Evolutionary conservation across 2,329 filamentous ascomycete genomes (phyloP).

Genomic region (Aspergillus sp.): DNA sequence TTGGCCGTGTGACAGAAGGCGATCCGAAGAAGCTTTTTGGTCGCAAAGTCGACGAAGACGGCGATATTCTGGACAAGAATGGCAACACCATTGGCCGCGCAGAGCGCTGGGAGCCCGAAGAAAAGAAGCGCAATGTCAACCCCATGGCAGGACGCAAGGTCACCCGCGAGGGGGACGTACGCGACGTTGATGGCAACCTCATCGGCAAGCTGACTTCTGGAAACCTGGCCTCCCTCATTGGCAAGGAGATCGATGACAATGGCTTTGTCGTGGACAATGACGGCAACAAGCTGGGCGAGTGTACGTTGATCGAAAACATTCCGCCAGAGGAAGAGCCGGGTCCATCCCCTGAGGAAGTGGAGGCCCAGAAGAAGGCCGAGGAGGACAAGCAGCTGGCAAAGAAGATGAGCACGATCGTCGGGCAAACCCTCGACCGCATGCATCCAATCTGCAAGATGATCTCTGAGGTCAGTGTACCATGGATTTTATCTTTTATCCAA

Average conservation of each 20-base stretch:
- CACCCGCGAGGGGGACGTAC: slow-evolving; percentile 51
- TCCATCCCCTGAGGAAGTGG: slow-evolving; percentile 43
- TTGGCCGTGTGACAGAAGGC: slow-evolving; percentile 62
- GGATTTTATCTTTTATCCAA: background rate
- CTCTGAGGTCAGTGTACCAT: slow-evolving; percentile 60
- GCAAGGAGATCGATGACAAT: slow-evolving; percentile 47
- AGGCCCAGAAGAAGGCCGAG: slow-evolving; percentile 60
- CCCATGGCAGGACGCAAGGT: slow-evolving; percentile 58
- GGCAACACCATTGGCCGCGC: slow-evolving; percentile 67
- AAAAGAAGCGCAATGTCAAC: slow-evolving; percentile 55
- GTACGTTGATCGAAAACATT: slow-evolving; percentile 61
- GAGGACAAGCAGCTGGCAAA: slow-evolving; percentile 74
- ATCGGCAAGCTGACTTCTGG: slow-evolving; percentile 47
- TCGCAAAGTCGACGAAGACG: slow-evolving; percentile 66
- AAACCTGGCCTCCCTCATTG: slow-evolving; percentile 41
- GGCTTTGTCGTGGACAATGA: slow-evolving; percentile 58
- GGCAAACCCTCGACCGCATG: slow-evolving; percentile 78
- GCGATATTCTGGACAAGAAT: slow-evolving; percentile 66
- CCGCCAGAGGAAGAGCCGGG: slow-evolving; percentile 32
- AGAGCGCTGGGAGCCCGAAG: slow-evolving; percentile 65
- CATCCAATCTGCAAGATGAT: slow-evolving; percentile 85
- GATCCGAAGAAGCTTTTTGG: slow-evolving; percentile 64
- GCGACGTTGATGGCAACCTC: slow-evolving; percentile 46
- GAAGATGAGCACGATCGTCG: slow-evolving; percentile 70
- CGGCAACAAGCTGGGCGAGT: slow-evolving; percentile 64